These are phyloP conservation scores for Blastocystis sp. DNA, from an alignment of 352 stramenopile genomes.

Conservation along the genomic window DNA sequence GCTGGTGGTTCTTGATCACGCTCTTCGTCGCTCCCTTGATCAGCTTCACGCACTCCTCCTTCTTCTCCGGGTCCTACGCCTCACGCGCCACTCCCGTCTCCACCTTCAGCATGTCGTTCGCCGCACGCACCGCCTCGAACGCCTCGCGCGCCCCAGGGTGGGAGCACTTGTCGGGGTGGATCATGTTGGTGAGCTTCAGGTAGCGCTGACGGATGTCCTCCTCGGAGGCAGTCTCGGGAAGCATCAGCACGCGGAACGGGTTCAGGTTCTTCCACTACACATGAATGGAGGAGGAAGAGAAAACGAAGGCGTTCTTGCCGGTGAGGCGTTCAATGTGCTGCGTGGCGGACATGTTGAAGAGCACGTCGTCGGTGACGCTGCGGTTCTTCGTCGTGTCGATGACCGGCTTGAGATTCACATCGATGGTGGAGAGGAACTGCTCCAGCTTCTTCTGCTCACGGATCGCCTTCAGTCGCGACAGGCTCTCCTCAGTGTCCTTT, in stretches of 20 bases:
- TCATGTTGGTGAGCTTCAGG: conserved; percentile 82
- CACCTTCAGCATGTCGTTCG: conserved; percentile 32
- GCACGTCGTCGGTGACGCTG: conserved; percentile 37
- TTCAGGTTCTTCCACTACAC: conserved; percentile 85
- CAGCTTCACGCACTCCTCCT: conserved; percentile 80
- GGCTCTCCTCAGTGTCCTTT: neutral
- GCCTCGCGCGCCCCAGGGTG: conserved; percentile 79
- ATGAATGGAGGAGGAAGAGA: conserved; percentile 77
- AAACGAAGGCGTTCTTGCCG: conserved; percentile 75
- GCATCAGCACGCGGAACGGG: conserved; percentile 82
- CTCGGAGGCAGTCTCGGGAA: conserved; percentile 80
- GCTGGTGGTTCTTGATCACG: conserved; percentile 78
- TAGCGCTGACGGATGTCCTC: conserved; percentile 87
- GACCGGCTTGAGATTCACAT: conserved; percentile 59
- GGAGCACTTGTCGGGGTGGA: conserved; percentile 83
- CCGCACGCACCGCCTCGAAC: conserved; percentile 78
- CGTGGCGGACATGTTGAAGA: conserved; percentile 49
- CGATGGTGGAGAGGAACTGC: conserved; percentile 69
- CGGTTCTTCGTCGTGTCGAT: conserved; percentile 54
- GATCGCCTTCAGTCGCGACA: conserved; percentile 37
- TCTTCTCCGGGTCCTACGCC: conserved; percentile 80
- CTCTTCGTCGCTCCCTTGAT: conserved; percentile 79
- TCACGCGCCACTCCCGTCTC: conserved; percentile 69
- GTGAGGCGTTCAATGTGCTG: conserved; percentile 63
- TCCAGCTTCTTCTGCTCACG: conserved; percentile 72